Conservation (phyloP, 495 filamentous ascomycete genomes). For the Penicillium ucsense region DNA sequence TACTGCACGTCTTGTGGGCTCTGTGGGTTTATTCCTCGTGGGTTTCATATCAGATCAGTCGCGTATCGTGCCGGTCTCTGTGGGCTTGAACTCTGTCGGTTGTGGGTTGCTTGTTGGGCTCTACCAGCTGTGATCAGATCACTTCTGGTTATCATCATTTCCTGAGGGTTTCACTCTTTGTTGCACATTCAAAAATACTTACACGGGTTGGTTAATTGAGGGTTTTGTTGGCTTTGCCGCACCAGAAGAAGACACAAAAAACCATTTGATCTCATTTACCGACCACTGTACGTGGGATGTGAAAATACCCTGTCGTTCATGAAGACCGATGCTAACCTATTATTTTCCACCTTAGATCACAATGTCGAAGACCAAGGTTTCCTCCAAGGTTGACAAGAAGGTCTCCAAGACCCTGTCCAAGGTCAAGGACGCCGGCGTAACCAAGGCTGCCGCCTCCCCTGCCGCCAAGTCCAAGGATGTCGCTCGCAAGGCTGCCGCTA, state of each 20-base stretch:
- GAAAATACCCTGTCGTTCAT: constrained; percentile 11
- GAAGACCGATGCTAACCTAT: constrained; percentile 24
- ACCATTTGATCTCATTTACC: constrained; percentile 6
- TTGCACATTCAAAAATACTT: constrained; percentile 17
- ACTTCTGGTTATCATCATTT: constrained; percentile 22
- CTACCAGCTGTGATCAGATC: constrained; percentile 26
- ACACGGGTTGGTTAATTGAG: constrained; percentile 27
- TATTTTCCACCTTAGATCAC: constrained; percentile 18
- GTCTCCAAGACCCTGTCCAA: constrained; percentile 40
- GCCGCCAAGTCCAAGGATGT: constrained; percentile 43
- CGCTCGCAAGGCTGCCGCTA: constrained; percentile 33
- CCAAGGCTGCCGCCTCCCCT: constrained; percentile 39
- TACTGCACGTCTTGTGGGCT: constrained; percentile 37
- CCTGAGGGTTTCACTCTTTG: constrained; percentile 22
- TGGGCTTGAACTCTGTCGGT: constrained; percentile 42
- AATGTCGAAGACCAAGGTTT: constrained; percentile 47
- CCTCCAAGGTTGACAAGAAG: constrained; percentile 31
- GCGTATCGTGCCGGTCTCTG: constrained; percentile 37
- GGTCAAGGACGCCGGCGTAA: constrained; percentile 43
- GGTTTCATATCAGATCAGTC: constrained; percentile 36
- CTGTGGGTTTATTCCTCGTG: constrained; percentile 29
- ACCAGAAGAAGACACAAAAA: constrained; percentile 9
- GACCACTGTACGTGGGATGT: constrained; percentile 17
- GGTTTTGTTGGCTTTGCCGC: constrained; percentile 36
- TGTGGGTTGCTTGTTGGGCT: constrained; percentile 40